A percentile compares a stretch with the other conserved stretches of the same genome.
phyloP scores from a whole-genome alignment of 768 basidiomycete species.

The Cyclocybe aegerita region DNA sequence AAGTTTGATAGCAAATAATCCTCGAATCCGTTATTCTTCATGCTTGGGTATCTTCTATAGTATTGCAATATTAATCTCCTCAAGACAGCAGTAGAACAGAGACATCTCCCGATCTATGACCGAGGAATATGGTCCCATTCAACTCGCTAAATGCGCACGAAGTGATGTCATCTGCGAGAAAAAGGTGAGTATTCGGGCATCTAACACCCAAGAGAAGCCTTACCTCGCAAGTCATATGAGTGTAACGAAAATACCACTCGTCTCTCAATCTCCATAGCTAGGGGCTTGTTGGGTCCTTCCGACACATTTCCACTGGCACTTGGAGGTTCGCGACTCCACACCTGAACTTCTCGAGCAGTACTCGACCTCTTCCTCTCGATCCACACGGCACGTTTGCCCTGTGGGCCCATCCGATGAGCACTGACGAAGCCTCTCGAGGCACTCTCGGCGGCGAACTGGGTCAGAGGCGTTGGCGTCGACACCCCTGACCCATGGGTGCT shows the following conservation, averaged over 20 bases:
- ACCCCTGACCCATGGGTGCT: background rate
- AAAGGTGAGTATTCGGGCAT: slow-evolving; percentile 1
- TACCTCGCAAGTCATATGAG: slow-evolving; percentile 43
- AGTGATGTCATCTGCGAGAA: slow-evolving; percentile 40
- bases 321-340: slow-evolving; percentile 30
- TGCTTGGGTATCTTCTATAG: no score
- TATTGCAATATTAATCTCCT: background rate
- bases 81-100: slow-evolving; percentile 26
- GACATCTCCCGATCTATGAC: slow-evolving; percentile 39
- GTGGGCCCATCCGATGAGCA: slow-evolving; percentile 44
- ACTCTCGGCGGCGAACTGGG: background rate
- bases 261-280: slow-evolving; percentile 24
- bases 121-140: slow-evolving; percentile 41
- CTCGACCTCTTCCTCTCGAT: slow-evolving; percentile 46
- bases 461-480: background rate
- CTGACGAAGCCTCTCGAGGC: slow-evolving; percentile 48
- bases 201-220: background rate
- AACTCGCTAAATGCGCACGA: slow-evolving; percentile 46
- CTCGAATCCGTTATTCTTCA: no score
- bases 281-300: background rate
- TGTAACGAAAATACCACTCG: slow-evolving; percentile 27
- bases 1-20: no score
- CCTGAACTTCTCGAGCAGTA: slow-evolving; percentile 42
- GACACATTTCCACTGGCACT: slow-evolving; percentile 1
- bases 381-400: slow-evolving; percentile 56